Percentiles rank a stretch among this genome's conserved stretches.
Conservation (phyloP, 2,329 filamentous ascomycete genomes). For the Stagonosporopsis vannaccii region DNA sequence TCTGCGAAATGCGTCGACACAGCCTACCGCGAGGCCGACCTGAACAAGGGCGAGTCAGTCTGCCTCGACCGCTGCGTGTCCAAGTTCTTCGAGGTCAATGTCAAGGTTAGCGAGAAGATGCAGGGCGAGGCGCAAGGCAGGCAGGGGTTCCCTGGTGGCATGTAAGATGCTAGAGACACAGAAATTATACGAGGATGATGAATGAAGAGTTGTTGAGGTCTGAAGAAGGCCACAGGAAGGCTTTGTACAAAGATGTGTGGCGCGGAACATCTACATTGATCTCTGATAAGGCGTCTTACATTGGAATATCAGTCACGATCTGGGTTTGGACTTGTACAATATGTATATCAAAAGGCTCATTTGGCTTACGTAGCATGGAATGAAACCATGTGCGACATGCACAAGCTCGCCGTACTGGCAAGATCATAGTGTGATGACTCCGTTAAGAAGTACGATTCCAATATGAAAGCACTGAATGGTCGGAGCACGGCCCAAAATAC, state of each 20-base stretch:
- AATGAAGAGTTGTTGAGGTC: neutral
- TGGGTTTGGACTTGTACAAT: conserved; percentile 24
- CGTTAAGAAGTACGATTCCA: neutral
- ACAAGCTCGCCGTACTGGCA: neutral
- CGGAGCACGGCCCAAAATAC: neutral
- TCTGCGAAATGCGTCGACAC: conserved; percentile 90
- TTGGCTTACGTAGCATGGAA: conserved; percentile 8
- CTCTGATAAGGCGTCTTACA: conserved; percentile 1
- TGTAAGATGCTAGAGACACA: conserved; percentile 21
- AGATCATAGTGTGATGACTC: neutral
- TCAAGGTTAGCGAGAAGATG: conserved; percentile 97
- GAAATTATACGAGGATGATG: no score
- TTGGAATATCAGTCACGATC: conserved; percentile 1
- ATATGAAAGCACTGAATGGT: neutral
- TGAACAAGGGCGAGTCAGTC: conserved; percentile 98
- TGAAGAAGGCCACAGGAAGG: neutral
- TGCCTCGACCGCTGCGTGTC: conserved; percentile 96
- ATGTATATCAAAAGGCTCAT: conserved; percentile 20
- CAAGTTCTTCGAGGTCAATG: conserved; percentile 98
- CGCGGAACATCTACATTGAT: neutral
- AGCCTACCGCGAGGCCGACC: conserved; percentile 92
- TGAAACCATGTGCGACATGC: conserved; percentile 4
- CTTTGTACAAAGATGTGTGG: neutral
- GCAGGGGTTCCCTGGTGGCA: conserved; percentile 29
- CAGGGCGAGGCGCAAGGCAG: conserved; percentile 80